Evolutionary conservation across 2,329 filamentous ascomycete genomes (phyloP), one percentile per base, ranked within the genome.

Genomic region (Aureobasidium sp.): DNA sequence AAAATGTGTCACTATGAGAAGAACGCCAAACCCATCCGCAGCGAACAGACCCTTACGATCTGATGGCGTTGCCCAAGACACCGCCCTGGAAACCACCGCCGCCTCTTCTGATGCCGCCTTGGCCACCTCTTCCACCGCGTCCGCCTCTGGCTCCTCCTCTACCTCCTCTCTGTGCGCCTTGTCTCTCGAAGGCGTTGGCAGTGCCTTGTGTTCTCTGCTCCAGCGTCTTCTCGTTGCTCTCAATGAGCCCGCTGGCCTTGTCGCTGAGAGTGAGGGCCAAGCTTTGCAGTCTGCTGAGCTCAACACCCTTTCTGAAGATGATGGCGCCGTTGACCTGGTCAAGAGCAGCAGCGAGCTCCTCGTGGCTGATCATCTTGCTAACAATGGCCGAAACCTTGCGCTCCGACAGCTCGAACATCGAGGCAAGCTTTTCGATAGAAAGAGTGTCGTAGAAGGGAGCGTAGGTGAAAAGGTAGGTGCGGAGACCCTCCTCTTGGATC

Each of bases 331-430:
- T 97, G 78, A 99, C 93, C 79, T 99, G 94, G 80, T 99, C 95
- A 31, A 99, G 86, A 41, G 94, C 95, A 47, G 94, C 94, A 11
- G 90, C 90, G 55, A 99, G 87, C 78, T 99, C 94, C 78, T 99
- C 94, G 80, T 99, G 94, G 71, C 91, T 96, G 76, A 99, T 97
- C 94, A 99, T 99, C 82, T 96, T 96, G 83, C 91, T 96, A 72
- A 99, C 87, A 62, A 99, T 87, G 39, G 94, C 91, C n/a, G 89
- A 82, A 57, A 97, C 92, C 84, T 97, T 97, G 79, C 88, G 85
- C 69, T 88, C 81, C 62, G 92, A 84, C 27, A 99, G 87, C 78
- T 99, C 94, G 76, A 99, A 99, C 94, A 99, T 99, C 68, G 80
- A 82, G 65, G 91, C 88, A 64, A 99, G 84, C 27, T 92, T 95